A percentile compares a stretch with the other conserved stretches of the same genome.
Evolutionary conservation across 2,329 filamentous ascomycete genomes (phyloP).

Genomic region (Fusarium sacchari): DNA sequence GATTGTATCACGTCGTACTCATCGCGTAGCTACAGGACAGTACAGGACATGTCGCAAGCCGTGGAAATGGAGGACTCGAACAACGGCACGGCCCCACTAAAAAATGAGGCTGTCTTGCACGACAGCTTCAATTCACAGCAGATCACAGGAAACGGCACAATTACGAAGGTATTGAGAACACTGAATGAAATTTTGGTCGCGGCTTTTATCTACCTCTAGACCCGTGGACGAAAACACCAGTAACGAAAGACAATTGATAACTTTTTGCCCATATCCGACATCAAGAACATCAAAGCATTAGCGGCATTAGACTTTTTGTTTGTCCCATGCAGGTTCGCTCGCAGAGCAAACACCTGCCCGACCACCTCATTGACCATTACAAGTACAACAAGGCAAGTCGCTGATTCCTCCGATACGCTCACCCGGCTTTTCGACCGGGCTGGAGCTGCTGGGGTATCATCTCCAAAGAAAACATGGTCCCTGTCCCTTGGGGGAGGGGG

Average conservation of each 20-base stretch:
- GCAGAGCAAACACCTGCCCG: conserved; percentile 30
- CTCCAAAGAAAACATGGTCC: conserved; percentile 36
- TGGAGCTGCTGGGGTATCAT: conserved; percentile 35
- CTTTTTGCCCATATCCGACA: conserved; percentile 35
- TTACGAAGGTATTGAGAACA: neutral
- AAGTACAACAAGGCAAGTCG: neutral
- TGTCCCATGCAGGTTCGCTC: conserved; percentile 15
- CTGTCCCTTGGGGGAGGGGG: conserved; percentile 22
- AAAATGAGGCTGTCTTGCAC: neutral
- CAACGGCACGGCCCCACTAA: neutral
- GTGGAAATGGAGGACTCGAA: neutral
- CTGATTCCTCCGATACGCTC: conserved; percentile 37
- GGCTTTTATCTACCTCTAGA: conserved; percentile 44
- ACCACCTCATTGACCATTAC: neutral
- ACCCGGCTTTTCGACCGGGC: conserved; percentile 36
- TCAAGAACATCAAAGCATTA: conserved; percentile 41
- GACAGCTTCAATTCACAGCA: neutral
- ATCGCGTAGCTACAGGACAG: neutral
- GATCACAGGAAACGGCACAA: fast-evolving
- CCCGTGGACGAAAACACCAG: conserved; percentile 34
- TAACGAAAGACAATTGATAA: conserved; percentile 36
- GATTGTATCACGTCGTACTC: neutral
- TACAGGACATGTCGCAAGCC: neutral
- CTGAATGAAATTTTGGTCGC: conserved; percentile 32
- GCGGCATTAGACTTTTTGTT: conserved; percentile 33